Conservation (phyloP, 768 basidiomycete species). For the Rossbeevera mucosa region DNA sequence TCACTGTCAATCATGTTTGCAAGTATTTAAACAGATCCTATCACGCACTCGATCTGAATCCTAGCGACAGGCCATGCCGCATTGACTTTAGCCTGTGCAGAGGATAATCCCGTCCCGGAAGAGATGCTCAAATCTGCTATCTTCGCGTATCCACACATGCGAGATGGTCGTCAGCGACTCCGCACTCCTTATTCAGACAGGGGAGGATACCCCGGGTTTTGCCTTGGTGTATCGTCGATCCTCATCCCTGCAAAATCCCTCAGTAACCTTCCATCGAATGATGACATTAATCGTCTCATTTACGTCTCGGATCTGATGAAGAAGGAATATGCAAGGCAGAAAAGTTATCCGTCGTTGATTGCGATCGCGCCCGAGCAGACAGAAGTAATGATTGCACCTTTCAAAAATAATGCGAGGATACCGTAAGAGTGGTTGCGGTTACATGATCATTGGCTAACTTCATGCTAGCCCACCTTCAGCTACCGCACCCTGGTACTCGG, state of each 20-base stretch:
- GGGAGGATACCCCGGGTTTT: background rate
- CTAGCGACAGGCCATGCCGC: background rate
- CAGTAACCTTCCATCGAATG: background rate
- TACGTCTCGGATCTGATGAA: background rate
- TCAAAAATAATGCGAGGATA: background rate
- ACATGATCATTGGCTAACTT: background rate
- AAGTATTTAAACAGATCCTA: background rate
- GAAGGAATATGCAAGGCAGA: background rate
- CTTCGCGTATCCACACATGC: background rate
- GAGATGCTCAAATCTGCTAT: background rate
- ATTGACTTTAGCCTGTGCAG: background rate
- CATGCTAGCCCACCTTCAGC: background rate
- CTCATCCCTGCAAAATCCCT: background rate
- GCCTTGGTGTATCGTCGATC: background rate
- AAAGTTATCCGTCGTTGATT: background rate
- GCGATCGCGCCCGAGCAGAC: background rate
- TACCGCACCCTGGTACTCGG: background rate
- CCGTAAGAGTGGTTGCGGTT: background rate
- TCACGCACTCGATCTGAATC: background rate
- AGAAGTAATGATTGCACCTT: background rate
- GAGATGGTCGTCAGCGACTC: slow-evolving; percentile 1
- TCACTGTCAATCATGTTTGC: background rate
- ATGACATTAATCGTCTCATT: background rate
- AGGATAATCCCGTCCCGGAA: slow-evolving; percentile 1
- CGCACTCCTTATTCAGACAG: background rate